phyloP scores from a whole-genome alignment of 352 stramenopile species.

The Phytophthora podocarpi region DNA sequence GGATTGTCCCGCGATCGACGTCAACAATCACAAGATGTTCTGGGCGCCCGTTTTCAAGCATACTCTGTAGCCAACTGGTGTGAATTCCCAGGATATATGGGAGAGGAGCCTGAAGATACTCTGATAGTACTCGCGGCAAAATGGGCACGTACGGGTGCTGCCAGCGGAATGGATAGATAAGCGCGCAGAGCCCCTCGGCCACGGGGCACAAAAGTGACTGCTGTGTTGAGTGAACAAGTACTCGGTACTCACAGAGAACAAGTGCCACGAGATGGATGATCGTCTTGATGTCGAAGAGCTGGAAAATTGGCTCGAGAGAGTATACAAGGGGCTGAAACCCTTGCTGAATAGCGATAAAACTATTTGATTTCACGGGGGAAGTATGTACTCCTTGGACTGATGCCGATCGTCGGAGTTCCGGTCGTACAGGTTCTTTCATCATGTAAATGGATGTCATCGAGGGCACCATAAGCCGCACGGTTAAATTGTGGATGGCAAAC shows the following conservation, averaged over 20 bases:
- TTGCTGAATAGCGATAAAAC: slow-evolving; percentile 55
- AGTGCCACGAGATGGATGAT: slow-evolving; percentile 70
- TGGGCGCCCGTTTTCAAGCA: slow-evolving; percentile 72
- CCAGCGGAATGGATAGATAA: slow-evolving; percentile 88
- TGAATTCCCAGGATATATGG: slow-evolving; percentile 86
- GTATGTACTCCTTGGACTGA: slow-evolving; percentile 22
- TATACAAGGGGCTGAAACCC: slow-evolving; percentile 75
- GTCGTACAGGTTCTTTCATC: slow-evolving; percentile 16
- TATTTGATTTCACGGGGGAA: slow-evolving; percentile 53
- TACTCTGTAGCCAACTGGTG: slow-evolving; percentile 62
- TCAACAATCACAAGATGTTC: slow-evolving; percentile 88
- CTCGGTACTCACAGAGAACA: slow-evolving; percentile 78
- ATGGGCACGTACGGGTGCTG: slow-evolving; percentile 88
- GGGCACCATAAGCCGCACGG: slow-evolving; percentile 53
- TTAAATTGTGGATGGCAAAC: slow-evolving; percentile 45
- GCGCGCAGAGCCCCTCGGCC: slow-evolving; percentile 71
- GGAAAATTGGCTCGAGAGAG: slow-evolving; percentile 69
- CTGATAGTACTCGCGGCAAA: slow-evolving; percentile 75
- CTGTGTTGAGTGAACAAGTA: slow-evolving; percentile 81
- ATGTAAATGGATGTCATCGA: slow-evolving; percentile 65
- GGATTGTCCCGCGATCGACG: slow-evolving; percentile 70
- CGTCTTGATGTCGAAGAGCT: slow-evolving; percentile 77
- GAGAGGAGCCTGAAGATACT: slow-evolving; percentile 85
- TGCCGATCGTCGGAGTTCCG: slow-evolving; percentile 23
- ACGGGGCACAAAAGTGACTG: slow-evolving; percentile 78